Evolutionary conservation across 495 filamentous ascomycete species (phyloP).

Genomic region (Penicillium paxilli): DNA sequence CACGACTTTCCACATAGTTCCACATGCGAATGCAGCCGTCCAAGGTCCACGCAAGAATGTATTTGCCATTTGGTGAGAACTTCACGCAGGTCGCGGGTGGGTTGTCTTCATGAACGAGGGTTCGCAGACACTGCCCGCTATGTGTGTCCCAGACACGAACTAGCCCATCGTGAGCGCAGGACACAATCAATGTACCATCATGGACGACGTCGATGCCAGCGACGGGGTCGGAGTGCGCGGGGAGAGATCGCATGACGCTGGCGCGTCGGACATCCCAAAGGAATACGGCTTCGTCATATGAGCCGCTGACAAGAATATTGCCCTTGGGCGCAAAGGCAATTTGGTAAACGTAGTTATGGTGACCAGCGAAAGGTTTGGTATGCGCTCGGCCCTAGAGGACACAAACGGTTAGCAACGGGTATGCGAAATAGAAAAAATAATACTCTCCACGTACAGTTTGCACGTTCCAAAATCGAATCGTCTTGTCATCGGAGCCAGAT

Average conservation of each 20-base stretch:
- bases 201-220: constrained; percentile 88
- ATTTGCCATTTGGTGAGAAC: constrained; percentile 92
- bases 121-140: constrained; percentile 92
- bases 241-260: constrained; percentile 80
- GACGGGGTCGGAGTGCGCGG: constrained; percentile 93
- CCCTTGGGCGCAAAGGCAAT: constrained; percentile 94
- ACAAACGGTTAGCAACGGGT: background rate
- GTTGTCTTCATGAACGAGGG: constrained; percentile 94
- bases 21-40: constrained; percentile 88
- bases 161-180: constrained; percentile 85
- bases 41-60: constrained; percentile 86
- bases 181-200: constrained; percentile 88
- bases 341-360: constrained; percentile 94
- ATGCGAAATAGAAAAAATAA: background rate
- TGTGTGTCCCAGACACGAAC: constrained; percentile 94
- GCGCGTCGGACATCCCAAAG: constrained; percentile 92
- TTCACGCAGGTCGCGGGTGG: constrained; percentile 85
- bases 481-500: constrained; percentile 93
- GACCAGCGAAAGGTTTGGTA: constrained; percentile 68
- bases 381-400: constrained; percentile 56
- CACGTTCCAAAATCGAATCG: constrained; percentile 89
- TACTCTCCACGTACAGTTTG: constrained; percentile 54
- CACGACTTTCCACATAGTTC: constrained; percentile 86
- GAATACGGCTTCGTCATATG: constrained; percentile 96
- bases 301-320: constrained; percentile 91